phyloP scores from a whole-genome alignment of 495 filamentous ascomycete genomes.

The Sporormia fimetaria region DNA sequence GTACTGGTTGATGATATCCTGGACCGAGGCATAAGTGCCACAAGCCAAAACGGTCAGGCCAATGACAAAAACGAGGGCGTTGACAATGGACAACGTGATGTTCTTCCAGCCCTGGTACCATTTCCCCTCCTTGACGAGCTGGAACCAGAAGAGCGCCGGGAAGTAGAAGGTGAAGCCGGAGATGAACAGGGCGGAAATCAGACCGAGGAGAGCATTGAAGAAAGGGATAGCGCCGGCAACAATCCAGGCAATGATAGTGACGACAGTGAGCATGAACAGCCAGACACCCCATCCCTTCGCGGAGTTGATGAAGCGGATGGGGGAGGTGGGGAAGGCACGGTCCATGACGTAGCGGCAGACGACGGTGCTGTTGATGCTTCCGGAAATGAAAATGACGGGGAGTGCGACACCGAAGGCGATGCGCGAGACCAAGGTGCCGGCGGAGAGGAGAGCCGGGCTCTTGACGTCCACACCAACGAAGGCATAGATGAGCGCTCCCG shows the following conservation, averaged over 20 bases:
- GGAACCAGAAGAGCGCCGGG: conserved; percentile 19
- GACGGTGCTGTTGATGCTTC: conserved; percentile 58
- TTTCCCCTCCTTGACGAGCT: conserved; percentile 29
- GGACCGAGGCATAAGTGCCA: conserved; percentile 18
- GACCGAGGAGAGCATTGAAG: conserved; percentile 28
- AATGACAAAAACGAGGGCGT: conserved; percentile 42
- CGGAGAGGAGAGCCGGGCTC: conserved; percentile 58
- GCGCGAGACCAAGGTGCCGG: conserved; percentile 49
- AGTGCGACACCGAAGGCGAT: conserved; percentile 70
- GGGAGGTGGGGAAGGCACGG: conserved; percentile 4
- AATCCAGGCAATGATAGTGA: conserved; percentile 28
- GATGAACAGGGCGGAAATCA: conserved; percentile 25
- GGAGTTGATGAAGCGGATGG: conserved; percentile 17
- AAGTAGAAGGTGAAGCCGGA: conserved; percentile 19
- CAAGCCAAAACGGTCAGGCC: conserved; percentile 23
- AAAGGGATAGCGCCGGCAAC: conserved; percentile 30
- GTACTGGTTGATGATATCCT: conserved; percentile 13
- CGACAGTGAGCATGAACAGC: conserved; percentile 18
- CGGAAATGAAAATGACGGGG: conserved; percentile 58
- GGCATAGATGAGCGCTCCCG: conserved; percentile 59
- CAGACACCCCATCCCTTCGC: conserved; percentile 19
- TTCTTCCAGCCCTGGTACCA: conserved; percentile 31
- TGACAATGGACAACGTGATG: conserved; percentile 36
- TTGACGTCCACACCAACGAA: conserved; percentile 55
- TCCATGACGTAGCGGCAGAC: conserved; percentile 27